Base-by-base conservation (phyloP, 2,329 filamentous ascomycete species). In the Rhynchosporium secalis region DNA sequence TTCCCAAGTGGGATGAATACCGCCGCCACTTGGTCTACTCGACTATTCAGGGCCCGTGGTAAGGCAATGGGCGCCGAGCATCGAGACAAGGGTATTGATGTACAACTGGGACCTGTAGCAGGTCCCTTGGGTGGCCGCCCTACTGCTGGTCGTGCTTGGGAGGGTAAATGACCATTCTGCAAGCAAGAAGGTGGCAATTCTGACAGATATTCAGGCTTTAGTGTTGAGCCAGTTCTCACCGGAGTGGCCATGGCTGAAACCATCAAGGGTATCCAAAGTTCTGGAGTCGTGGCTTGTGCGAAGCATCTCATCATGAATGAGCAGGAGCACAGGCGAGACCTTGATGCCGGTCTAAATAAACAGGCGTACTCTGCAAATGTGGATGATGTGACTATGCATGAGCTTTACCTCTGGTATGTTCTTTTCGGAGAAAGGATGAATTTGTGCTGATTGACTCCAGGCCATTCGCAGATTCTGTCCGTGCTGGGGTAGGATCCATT, bases 241-340 rank as follows among this genome's bases (percentile, higher is more conserved):
- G 92, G 89, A 58, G 79, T 88, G 61, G 85, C 86, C 52, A 87
- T 92, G 69, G 85, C 85, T 48, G 81, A 89, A 72, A 90, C 88
- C 1, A 83, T 96, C 66, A 82, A 85, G 72, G 92, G 92, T 64
- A 93, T 96, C 48, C 92, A 96, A 72, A 84, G 87, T 72, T 86
- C 87, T 15, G 91, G 91, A 73, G 86, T 94, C 52, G 88, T 96
- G 76, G 91, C 92, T 62, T 92, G 88, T 70, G 88, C 89, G 51
- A 94, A 93, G 80, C 90, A 93, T 73, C 89, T 78, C 73, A 84
- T 52, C 62, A 62, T 66, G 55, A 90, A 93, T 69, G 90, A 94
- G 75, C 91, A 96, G 76, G 86, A 91, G 43, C 71, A 72, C 48
- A 70, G 68, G 56, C 68, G 73, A 31, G 64, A 73, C 20, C 45